Conservation (phyloP, 2,329 filamentous ascomycete genomes). For the Macroventuria anomochaeta region DNA sequence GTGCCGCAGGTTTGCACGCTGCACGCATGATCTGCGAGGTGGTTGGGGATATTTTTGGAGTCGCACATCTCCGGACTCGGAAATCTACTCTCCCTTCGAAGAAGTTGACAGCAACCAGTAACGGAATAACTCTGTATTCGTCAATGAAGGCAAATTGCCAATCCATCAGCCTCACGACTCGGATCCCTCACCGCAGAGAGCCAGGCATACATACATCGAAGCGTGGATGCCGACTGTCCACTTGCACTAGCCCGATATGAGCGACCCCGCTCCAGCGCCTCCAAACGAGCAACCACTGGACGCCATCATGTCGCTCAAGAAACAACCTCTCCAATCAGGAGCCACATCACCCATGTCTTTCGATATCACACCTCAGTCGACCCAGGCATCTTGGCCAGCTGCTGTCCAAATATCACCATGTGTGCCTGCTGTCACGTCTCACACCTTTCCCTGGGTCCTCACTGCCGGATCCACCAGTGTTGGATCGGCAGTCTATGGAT, state of each 20-base stretch:
- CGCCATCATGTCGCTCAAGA: constrained; percentile 33
- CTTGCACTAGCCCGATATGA: constrained; percentile 10
- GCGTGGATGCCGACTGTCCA: constrained; percentile 14
- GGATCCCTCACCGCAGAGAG: background rate
- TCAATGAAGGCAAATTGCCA: background rate
- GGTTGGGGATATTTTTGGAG: constrained; percentile 15
- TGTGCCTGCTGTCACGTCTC: constrained; percentile 34
- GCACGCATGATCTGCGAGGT: constrained; percentile 14
- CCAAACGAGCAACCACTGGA: constrained; percentile 39
- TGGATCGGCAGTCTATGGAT: constrained; percentile 22
- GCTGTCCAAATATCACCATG: constrained; percentile 33
- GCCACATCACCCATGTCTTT: constrained; percentile 30
- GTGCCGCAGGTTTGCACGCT: constrained; percentile 12
- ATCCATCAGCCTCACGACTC: background rate
- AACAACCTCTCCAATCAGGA: constrained; percentile 42
- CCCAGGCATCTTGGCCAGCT: constrained; percentile 19
- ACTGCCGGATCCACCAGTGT: constrained; percentile 23
- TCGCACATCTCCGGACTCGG: constrained; percentile 6
- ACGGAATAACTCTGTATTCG: background rate
- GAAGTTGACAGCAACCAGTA: background rate
- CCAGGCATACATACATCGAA: constrained; percentile 8
- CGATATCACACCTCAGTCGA: constrained; percentile 20
- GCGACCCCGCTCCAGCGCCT: constrained; percentile 45
- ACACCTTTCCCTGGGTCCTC: constrained; percentile 31
- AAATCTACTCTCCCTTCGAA: background rate